Evolutionary conservation across 2,329 filamentous ascomycete species (phyloP), one percentile per base, ranked within the genome.

Genomic region (Periconia macrospinosa): DNA sequence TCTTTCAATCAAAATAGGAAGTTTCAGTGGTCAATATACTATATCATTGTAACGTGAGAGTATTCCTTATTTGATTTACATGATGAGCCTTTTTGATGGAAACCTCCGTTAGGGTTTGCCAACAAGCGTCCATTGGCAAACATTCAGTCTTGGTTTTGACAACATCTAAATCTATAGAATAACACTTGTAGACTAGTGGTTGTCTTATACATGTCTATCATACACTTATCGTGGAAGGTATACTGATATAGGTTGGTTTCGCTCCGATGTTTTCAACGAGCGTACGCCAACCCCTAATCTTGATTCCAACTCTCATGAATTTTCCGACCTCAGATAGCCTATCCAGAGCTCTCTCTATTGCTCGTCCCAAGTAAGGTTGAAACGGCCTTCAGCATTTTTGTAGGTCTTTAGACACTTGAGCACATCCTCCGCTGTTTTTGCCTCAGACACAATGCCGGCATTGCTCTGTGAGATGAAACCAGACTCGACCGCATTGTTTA

Each of bases 321-420:
- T 37, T 27, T 27, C 23, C 5, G 23, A 27, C 8, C 23, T 8
- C 23, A 27, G 6, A 37, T 13, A 10, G 33, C 33, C 5, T 6
- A 37, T 13, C 33, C 15, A 3, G 33, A 44, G 11, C 3, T 23
- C 33, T n/a, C 30, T 30, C 54, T 58, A 72, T 14, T 71, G 50
- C 55, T 73, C 83, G 3, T 83, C 86, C 94, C 94, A 99, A 54
- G 91, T 81, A 73, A 97, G 76, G 65, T 92, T 87, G 71, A 91
- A 91, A 48, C 90, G 83, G 10, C 88, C 89, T 60, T 86, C 81
- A 0, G 89, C 88, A 44, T 88, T 83, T 75, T 85, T 84, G 77
- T 99, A 99, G 35, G 88, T 81, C 56, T 78, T 82, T 72, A 99
- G 77, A 43, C 81, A 83, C 57, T 79, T 75, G 59, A 96, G 81